Conservation (phyloP, 495 filamentous ascomycete species). For the Rhypophila decipiens region DNA sequence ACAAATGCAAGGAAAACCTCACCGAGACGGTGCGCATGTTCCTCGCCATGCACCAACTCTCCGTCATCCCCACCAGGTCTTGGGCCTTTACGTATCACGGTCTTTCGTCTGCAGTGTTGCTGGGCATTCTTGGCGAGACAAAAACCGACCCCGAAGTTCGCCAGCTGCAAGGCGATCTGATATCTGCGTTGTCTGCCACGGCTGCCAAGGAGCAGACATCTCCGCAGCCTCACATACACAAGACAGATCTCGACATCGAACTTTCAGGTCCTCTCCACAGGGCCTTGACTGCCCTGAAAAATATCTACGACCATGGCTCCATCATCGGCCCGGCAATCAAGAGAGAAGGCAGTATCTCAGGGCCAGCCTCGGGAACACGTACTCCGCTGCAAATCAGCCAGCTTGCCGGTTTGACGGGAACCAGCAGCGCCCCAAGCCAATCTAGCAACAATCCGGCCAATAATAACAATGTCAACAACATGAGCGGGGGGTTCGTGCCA, state of each 20-base stretch:
- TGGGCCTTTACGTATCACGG: conserved; percentile 64
- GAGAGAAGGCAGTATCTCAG: conserved; percentile 30
- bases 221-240: conserved; percentile 36
- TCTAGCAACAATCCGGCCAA: background rate
- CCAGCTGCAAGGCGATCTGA: conserved; percentile 49
- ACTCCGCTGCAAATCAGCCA: conserved; percentile 29
- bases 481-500: background rate
- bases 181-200: conserved; percentile 48
- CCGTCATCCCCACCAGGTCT: conserved; percentile 55
- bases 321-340: conserved; percentile 33
- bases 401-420: conserved; percentile 1
- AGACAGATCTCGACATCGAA: conserved; percentile 48
- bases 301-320: conserved; percentile 53
- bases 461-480: no score
- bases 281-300: conserved; percentile 47
- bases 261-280: conserved; percentile 48
- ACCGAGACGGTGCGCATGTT: conserved; percentile 64
- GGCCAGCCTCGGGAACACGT: conserved; percentile 28
- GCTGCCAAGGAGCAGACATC: conserved; percentile 47
- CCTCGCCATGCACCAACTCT: conserved; percentile 60
- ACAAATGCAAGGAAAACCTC: conserved; percentile 55
- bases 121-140: conserved; percentile 58
- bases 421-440: background rate
- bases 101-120: conserved; percentile 56
- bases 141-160: conserved; percentile 50